Conservation (phyloP, 2,329 filamentous ascomycete species). For the Trichoderma koningii region DNA sequence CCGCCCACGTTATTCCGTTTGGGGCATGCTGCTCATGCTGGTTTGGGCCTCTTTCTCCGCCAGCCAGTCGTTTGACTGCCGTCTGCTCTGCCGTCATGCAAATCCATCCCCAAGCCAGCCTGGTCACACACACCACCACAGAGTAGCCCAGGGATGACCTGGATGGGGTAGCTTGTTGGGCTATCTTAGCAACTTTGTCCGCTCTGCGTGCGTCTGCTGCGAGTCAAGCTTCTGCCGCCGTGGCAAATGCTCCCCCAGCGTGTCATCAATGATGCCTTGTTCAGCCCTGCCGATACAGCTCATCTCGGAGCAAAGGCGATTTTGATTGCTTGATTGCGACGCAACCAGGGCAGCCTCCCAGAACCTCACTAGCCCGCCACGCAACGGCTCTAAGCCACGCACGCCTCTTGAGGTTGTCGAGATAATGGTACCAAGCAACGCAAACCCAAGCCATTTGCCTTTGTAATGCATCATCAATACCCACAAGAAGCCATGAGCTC, state of each 20-base stretch:
- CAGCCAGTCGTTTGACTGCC: slow-evolving; percentile 6
- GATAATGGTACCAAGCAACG: too few species aligned
- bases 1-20: slow-evolving; percentile 12
- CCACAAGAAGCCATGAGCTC: not conserved
- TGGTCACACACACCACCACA: not conserved
- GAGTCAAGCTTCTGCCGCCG: slow-evolving; percentile 12
- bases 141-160: not conserved
- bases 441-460: too few species aligned
- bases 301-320: not conserved
- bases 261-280: slow-evolving; percentile 13
- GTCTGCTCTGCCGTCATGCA: too few species aligned
- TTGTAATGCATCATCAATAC: not conserved
- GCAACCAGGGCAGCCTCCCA: not conserved
- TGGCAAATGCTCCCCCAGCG: slow-evolving; percentile 2
- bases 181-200: not conserved
- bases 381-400: slow-evolving; percentile 11
- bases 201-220: not conserved
- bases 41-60: slow-evolving; percentile 7
- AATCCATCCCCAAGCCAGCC: too few species aligned
- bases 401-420: too few species aligned
- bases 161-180: not conserved
- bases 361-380: slow-evolving; percentile 19
- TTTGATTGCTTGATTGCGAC: not conserved
- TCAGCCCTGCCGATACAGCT: not conserved
- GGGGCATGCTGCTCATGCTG: slow-evolving; percentile 13